Evolutionary conservation across 352 stramenopile species (phyloP), one percentile per base, ranked within the genome.

Genomic region (Globisporangium cederbergense): DNA sequence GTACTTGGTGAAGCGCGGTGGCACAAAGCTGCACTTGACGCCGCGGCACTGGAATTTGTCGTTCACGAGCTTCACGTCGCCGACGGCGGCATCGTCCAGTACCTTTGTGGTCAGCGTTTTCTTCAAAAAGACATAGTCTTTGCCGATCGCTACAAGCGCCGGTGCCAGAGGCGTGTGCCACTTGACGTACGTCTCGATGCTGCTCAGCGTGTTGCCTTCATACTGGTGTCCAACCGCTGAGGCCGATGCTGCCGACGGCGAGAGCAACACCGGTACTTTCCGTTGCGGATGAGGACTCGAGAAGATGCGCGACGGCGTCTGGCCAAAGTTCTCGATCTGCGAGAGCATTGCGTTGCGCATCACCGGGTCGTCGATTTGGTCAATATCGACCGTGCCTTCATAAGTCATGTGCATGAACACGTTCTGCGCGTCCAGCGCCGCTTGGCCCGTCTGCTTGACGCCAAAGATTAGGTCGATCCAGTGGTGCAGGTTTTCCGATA

Each of bases 381-480:
- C 86, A n/a, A 93, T 80, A 49, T 95, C 81, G 0, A 95, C 77
- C 0, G 80, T 80, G 6, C 85, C 86, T 77, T 95, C 86, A 46
- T 95, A 95, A 0, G 86, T 92, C 52, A 95, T 77, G 45, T 91
- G 82, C 81, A 93, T 91, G 55, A 95, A 95, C 10, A 95, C 82
- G 76, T 99, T 99, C 62, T 98, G 77, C 2, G 91, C 90, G 36
- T 95, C 83, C 22, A 98, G 88, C 1, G 96, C 96, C 28, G 89
- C 85, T 40, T 81, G 67, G 2, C 97, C 97, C 25, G 96, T 95
- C 73, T 99, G 96, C 60, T 98, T 98, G 62, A 74, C 89, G 10
- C 97, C 98, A 78, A 99, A 99, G 8, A 99, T 93, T 13, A 99
- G 76, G 76, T 99, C 97, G 64, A 99, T 98, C 97, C 97, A 99